Conservation (phyloP, 441 rosid species). For the Dalechampia spathulata region DNA sequence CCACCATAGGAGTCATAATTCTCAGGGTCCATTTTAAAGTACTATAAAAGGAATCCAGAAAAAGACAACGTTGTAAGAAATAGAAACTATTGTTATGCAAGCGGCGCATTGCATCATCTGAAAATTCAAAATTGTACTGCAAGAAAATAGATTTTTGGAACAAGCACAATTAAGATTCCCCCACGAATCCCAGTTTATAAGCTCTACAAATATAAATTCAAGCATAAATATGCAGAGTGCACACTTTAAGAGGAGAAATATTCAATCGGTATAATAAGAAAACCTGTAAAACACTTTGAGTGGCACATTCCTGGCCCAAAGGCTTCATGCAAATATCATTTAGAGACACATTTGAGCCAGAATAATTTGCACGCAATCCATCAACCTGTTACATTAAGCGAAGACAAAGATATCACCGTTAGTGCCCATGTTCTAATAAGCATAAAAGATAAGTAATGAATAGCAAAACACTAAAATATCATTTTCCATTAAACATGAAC, state of each 20-base stretch:
- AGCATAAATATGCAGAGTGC: neutral
- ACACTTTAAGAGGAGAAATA: slow-evolving; percentile 9
- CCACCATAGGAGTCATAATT: slow-evolving; percentile 69
- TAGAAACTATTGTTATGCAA: neutral
- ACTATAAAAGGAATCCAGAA: slow-evolving; percentile 29
- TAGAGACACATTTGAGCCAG: slow-evolving; percentile 68
- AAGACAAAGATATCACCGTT: neutral
- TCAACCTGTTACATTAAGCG: slow-evolving; percentile 51
- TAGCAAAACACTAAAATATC: slow-evolving; percentile 1
- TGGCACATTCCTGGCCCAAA: slow-evolving; percentile 84
- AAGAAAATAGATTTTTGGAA: neutral
- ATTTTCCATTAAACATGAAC: slow-evolving; percentile 3
- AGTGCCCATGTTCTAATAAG: neutral
- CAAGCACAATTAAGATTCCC: neutral
- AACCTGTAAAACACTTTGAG: slow-evolving; percentile 93
- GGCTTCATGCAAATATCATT: slow-evolving; percentile 93
- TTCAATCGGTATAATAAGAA: slow-evolving; percentile 4
- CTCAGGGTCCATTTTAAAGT: slow-evolving; percentile 74
- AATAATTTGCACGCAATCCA: slow-evolving; percentile 63
- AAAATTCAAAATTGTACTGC: neutral
- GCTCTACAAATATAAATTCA: neutral
- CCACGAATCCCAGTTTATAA: neutral
- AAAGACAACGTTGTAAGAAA: neutral
- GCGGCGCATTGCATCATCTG: slow-evolving; percentile 1
- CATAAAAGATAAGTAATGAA: neutral